Conservation (phyloP, 1,139 yeast species). For the Sugiyamaella novakii region DNA sequence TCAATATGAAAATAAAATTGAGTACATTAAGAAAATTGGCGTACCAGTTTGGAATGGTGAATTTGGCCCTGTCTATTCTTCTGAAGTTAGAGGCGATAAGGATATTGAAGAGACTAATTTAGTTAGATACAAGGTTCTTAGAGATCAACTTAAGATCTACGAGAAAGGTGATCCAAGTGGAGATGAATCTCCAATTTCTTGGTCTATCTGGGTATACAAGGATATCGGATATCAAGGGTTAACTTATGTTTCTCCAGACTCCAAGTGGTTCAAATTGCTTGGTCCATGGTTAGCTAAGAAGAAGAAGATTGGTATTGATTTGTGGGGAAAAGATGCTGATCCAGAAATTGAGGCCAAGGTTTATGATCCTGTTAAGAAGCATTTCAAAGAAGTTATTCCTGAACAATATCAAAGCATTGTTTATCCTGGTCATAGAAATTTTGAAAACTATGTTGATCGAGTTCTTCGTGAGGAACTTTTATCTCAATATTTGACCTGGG, state of each 20-base stretch:
- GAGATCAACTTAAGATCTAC: constrained; percentile 50
- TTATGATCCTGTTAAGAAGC: constrained; percentile 44
- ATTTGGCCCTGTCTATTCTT: constrained; percentile 54
- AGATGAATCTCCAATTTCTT: constrained; percentile 47
- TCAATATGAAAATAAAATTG: constrained; percentile 48
- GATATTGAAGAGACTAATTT: constrained; percentile 45
- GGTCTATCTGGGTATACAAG: constrained; percentile 56
- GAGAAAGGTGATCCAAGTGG: constrained; percentile 50
- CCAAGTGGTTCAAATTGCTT: constrained; percentile 48
- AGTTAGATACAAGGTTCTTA: constrained; percentile 47
- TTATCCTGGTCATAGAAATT: constrained; percentile 48
- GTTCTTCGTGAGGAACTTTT: constrained; percentile 48
- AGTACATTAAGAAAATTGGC: constrained; percentile 43
- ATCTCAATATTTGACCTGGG: constrained; percentile 47
- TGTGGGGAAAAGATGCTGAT: constrained; percentile 52
- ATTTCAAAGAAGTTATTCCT: constrained; percentile 46
- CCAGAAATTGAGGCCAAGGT: constrained; percentile 42
- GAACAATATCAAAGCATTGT: constrained; percentile 43
- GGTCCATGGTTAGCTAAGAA: constrained; percentile 49
- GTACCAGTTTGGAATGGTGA: constrained; percentile 58
- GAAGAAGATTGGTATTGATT: constrained; percentile 49
- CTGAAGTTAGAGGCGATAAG: constrained; percentile 47
- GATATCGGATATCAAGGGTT: constrained; percentile 55
- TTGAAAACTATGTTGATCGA: constrained; percentile 43
- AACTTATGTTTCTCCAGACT: constrained; percentile 48